Evolutionary conservation across 139 green algal species (phyloP).

Genomic region (Haematococcus sp.): DNA sequence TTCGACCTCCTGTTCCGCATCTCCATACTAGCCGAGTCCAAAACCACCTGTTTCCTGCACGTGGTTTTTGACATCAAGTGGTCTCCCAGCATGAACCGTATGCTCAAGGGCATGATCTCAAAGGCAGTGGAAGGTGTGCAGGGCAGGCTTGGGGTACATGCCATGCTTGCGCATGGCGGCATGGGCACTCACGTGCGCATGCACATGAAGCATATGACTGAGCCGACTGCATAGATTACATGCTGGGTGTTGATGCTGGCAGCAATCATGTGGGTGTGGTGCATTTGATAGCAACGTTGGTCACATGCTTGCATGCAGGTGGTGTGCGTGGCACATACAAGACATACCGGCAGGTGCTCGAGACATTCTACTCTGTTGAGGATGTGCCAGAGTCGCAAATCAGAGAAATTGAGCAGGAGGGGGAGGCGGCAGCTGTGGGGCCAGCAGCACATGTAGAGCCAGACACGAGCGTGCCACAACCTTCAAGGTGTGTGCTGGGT

Average conservation of each 20-base stretch:
- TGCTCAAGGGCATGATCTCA: slow-evolving; percentile 29
- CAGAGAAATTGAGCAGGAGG: no score
- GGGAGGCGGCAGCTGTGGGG: no score
- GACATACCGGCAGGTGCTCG: slow-evolving; percentile 21
- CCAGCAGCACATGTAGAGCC: no score
- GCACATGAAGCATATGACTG: no score
- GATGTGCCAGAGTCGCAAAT: not conserved
- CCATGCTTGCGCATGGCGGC: not conserved
- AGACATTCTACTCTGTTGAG: slow-evolving; percentile 1
- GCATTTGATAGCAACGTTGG: not conserved
- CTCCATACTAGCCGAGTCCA: slow-evolving; percentile 1
- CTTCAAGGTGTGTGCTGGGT: no score
- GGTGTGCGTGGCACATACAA: slow-evolving; percentile 29
- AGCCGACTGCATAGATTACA: no score
- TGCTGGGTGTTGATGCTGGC: no score
- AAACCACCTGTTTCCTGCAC: slow-evolving; percentile 2
- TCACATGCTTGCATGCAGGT: slow-evolving; percentile 4
- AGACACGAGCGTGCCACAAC: no score
- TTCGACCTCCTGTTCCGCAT: slow-evolving; percentile 38
- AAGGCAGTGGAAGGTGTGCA: slow-evolving; percentile 30
- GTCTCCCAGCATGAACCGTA: slow-evolving; percentile 34
- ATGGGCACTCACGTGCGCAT: not conserved
- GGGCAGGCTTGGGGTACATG: not conserved
- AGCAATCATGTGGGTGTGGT: no score
- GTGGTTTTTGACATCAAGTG: slow-evolving; percentile 19